A percentile compares a stretch with the other conserved stretches of the same genome.
Conservation (phyloP, 148 eudicot genomes). For the Chenopodium berlandieri region DNA sequence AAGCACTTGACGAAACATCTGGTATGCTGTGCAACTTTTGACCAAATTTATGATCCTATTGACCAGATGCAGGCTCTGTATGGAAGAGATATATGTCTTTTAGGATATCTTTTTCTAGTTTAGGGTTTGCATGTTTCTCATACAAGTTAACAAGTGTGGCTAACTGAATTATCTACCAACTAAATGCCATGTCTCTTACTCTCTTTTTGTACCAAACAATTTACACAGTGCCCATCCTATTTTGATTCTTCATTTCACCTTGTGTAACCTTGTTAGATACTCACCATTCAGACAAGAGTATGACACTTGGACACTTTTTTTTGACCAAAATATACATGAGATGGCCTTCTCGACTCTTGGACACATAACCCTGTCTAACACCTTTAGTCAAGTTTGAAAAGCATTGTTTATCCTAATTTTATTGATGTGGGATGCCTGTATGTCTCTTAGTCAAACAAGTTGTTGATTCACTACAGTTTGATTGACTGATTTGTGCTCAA, state of each 20-base stretch:
- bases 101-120: neutral
- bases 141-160: neutral
- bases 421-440: neutral
- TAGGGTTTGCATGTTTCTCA: neutral
- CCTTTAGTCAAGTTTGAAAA: no score
- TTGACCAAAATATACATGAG: no score
- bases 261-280: no score
- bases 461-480: neutral
- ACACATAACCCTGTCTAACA: no score
- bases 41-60: neutral
- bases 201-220: neutral
- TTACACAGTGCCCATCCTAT: no score
- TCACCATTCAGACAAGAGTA: no score
- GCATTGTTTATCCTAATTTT: neutral
- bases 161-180: slow-evolving; percentile 1
- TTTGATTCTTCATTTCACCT: no score
- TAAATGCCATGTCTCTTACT: neutral
- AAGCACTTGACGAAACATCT: slow-evolving; percentile 73
- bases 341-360: no score
- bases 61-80: neutral
- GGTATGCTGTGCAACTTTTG: slow-evolving; percentile 37
- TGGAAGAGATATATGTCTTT: neutral
- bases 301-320: no score
- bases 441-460: neutral
- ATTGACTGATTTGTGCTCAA: slow-evolving; percentile 1